phyloP scores from a whole-genome alignment of 176 grass and related monocot genomes.

The Cenchrus purpureus region DNA sequence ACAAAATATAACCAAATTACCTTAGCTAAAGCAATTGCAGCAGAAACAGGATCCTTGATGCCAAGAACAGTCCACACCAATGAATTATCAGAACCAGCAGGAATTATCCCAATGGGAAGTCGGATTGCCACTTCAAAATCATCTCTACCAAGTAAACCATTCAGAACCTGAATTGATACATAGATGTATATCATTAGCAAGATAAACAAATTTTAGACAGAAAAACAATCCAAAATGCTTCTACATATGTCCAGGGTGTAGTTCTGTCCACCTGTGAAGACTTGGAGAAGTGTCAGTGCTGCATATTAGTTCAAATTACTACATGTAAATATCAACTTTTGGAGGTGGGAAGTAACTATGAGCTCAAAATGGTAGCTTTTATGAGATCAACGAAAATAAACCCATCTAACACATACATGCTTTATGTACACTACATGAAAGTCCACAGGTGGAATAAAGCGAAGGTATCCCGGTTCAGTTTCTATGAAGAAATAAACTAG shows the following conservation, averaged over 20 bases:
- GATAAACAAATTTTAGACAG: not conserved
- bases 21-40: constrained; percentile 69
- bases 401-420: constrained; percentile 1
- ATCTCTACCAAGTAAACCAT: constrained; percentile 84
- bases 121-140: constrained; percentile 61
- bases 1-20: constrained; percentile 52
- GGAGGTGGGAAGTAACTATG: constrained; percentile 7
- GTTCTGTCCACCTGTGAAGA: constrained; percentile 16
- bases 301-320: constrained; percentile 29
- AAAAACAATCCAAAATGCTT: not conserved
- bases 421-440: constrained; percentile 8
- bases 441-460: constrained; percentile 9
- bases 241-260: not conserved
- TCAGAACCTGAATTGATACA: constrained; percentile 68
- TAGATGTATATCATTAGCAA: constrained; percentile 9
- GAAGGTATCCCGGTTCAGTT: constrained; percentile 20
- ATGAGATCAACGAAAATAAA: not conserved
- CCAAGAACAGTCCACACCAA: constrained; percentile 90
- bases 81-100: constrained; percentile 93
- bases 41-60: constrained; percentile 83
- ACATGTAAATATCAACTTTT: not conserved
- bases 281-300: constrained; percentile 12
- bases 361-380: not conserved
- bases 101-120: constrained; percentile 84
- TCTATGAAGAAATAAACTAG: constrained; percentile 20